Evolutionary conservation across 2,329 filamentous ascomycete species (phyloP), one percentile per base, ranked within the genome.

Genomic region (Geosmithia flava): DNA sequence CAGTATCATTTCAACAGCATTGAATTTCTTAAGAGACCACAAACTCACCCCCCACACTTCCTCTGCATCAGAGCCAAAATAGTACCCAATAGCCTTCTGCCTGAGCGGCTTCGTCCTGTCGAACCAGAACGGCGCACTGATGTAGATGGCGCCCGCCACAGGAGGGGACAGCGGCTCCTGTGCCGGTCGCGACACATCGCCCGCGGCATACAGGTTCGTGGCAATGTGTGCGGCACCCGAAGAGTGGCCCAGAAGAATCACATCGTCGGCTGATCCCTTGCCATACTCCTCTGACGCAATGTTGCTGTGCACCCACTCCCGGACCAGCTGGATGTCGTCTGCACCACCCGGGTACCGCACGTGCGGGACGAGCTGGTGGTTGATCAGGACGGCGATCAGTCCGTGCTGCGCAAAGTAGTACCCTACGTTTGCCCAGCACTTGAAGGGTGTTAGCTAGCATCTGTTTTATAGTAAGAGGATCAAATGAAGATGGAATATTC

Each of bases 381-480:
- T 54, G 7, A 46, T 48, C 4, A 54, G 41, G 3, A 54, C 48
- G 7, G 43, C 44, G 11, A 52, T 48, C 3, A 52, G 48, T 4
- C 52, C 52, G 3, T 46, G 43, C 11, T 46, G 23, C 7, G 51
- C 51, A 42, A 51, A 52, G 27, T 20, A 49, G 33, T 51, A 20
- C 4, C 52, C 52, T n/a, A 54, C 44, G 37, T 54, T 54, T 16
- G 17, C 49, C 43, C 47, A 54, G 30, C 40, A 52, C 52, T 53
- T 37, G 5, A 15, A 15, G 33, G 11, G 11, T 7, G 33, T 37
- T 37, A 37, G 33, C 33, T 11, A 3, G 3, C 33, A 7, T 37
- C 33, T 37, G 6, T 37, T 11, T n/a, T n/a, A n/a, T n/a, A n/a
- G n/a, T n/a, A 19, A 33, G 19, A 20, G 39, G n/a, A 47, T 10